Base-by-base conservation (phyloP, 345 rosid genomes). In the Dimocarpus longan region DNA sequence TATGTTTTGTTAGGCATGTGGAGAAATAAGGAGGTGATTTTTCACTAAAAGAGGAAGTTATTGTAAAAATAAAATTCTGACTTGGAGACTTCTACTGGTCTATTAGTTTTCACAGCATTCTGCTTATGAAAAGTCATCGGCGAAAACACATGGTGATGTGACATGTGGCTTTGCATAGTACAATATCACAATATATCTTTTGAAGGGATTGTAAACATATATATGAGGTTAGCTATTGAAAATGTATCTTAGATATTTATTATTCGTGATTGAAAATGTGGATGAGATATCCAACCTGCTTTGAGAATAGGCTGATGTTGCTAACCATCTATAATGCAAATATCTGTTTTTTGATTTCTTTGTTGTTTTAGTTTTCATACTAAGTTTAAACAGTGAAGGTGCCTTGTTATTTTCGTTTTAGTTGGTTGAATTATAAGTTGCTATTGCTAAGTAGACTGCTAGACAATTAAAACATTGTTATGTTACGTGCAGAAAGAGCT, bases 401-500 rank as follows among this genome's bases (percentile, higher is more conserved):
- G 50, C 73, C 70, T 44, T 3, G 60, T 46, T 22, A 22, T 22
- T 56, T 21, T 42, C 15, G 22, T n/a, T 86, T 78, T 73, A 46
- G 66, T 79, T 70, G 9, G n/a, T 71, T 69, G 39, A 76, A 66
- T 42, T 21, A 52, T 72, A 62, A 72, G 54, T 75, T 76, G n/a
- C n/a, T n/a, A n/a, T n/a, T n/a, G n/a, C 63, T 68, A 66, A 64
- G 39, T 44, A 67, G 59, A 79, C 63, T 71, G 59, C 15, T 68
- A 79, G 72, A 57, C 46, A 24, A 70, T 70, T 72, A 19, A 79
- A 76, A 60, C 76, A 64, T 70, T 66, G 62, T 79, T 52, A 76
- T 80, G 64, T 80, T 39, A 52, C 81, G 39, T 90, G 88, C 97
- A 95, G 98, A 87, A 81, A 73, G 91, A 89, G 71, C 89, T 89